These are phyloP conservation scores for Exophiala mesophila DNA, from an alignment of 2,329 filamentous ascomycete genomes.

Conservation along the genomic window DNA sequence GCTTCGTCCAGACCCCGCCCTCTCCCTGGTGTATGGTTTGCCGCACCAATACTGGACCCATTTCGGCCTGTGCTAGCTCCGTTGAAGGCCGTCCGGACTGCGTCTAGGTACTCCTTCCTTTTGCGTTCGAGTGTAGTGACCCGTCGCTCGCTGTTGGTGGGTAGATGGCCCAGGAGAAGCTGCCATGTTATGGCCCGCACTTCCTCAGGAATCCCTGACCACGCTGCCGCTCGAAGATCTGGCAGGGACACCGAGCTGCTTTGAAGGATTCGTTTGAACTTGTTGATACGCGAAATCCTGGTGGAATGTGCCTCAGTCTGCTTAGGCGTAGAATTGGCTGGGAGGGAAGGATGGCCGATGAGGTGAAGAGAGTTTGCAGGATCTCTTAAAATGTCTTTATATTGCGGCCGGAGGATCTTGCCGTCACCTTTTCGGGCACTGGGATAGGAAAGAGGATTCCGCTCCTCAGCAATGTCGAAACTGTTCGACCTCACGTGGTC, in stretches of 20 bases:
- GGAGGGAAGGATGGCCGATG: slow-evolving; percentile 76
- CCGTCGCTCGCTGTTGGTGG: slow-evolving; percentile 90
- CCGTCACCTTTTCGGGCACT: slow-evolving; percentile 84
- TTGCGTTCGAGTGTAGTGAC: slow-evolving; percentile 89
- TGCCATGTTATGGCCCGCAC: slow-evolving; percentile 99
- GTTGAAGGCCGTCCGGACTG: slow-evolving; percentile 66
- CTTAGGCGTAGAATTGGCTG: slow-evolving; percentile 70
- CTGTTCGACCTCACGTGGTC: slow-evolving; percentile 66
- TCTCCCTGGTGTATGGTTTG: slow-evolving; percentile 42
- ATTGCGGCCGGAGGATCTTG: slow-evolving; percentile 93
- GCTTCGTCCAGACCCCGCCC: slow-evolving; percentile 84
- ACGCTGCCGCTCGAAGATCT: slow-evolving; percentile 79
- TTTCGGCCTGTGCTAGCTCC: slow-evolving; percentile 32
- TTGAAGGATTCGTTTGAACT: slow-evolving; percentile 94
- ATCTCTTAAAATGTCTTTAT: slow-evolving; percentile 85
- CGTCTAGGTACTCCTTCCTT: slow-evolving; percentile 92
- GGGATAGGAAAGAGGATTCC: slow-evolving; percentile 76
- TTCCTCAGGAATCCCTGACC: slow-evolving; percentile 92
- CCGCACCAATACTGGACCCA: slow-evolving; percentile 30
- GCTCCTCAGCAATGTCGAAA: slow-evolving; percentile 88
- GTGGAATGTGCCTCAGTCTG: slow-evolving; percentile 82
- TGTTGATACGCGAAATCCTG: slow-evolving; percentile 90
- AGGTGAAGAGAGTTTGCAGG: slow-evolving; percentile 93
- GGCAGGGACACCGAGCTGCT: slow-evolving; percentile 80
- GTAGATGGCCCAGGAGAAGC: slow-evolving; percentile 86